phyloP scores from a whole-genome alignment of 441 rosid genomes.

The Gossypium davidsonii region DNA sequence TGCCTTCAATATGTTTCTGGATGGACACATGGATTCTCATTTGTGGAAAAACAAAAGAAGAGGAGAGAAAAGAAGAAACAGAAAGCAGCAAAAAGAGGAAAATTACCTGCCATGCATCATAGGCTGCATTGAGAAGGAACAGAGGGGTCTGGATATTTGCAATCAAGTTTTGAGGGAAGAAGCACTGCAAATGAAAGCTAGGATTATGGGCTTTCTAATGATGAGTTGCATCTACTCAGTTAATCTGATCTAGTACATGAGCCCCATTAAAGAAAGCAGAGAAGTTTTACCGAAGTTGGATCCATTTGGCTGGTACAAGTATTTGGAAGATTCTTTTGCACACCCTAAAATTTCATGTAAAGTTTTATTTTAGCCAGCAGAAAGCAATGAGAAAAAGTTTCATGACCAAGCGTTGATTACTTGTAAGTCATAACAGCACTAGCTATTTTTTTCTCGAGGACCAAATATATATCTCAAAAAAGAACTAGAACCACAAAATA shows the following conservation, averaged over 20 bases:
- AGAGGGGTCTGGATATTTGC: conserved; percentile 37
- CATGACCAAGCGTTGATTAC: neutral
- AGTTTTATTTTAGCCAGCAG: neutral
- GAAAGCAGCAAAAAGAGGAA: neutral
- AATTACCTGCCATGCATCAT: conserved; percentile 40
- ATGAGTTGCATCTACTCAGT: neutral
- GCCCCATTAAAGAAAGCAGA: conserved; percentile 10
- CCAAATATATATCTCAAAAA: neutral
- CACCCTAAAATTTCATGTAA: conserved; percentile 29
- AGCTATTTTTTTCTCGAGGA: neutral
- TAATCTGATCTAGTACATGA: neutral
- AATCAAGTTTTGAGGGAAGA: conserved; percentile 43
- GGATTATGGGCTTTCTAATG: neutral
- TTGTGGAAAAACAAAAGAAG: neutral
- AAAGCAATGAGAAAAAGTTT: conserved; percentile 2
- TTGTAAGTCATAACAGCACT: neutral
- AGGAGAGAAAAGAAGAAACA: neutral
- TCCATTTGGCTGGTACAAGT: conserved; percentile 46
- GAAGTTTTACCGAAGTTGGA: conserved; percentile 47
- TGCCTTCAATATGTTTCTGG: neutral
- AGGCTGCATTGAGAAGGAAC: conserved; percentile 44
- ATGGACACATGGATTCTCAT: neutral
- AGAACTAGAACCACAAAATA: neutral
- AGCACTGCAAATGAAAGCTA: conserved; percentile 29
- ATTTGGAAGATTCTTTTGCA: conserved; percentile 45